These are phyloP conservation scores for Candida saitoana DNA, from an alignment of 805 yeast species.

Conservation along the genomic window DNA sequence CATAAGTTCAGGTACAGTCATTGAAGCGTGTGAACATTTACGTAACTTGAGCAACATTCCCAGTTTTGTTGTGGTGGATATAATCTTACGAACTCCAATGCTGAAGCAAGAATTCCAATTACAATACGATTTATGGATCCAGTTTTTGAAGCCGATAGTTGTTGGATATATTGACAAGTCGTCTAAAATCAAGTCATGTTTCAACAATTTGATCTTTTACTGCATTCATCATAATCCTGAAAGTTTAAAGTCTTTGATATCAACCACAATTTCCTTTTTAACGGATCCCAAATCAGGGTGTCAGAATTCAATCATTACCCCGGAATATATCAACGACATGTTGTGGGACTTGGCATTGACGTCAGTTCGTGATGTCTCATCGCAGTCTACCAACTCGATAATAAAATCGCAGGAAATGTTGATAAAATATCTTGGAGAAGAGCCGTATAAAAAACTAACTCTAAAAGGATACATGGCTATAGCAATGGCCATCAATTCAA, in stretches of 20 bases:
- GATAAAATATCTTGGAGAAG: constrained; percentile 14
- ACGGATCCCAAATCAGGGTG: constrained; percentile 18
- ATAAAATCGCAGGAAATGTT: constrained; percentile 24
- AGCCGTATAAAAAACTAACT: constrained; percentile 16
- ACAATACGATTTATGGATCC: constrained; percentile 35
- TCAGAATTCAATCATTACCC: constrained; percentile 17
- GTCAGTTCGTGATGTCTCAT: constrained; percentile 6
- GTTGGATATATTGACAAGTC: constrained; percentile 17
- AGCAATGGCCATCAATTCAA: constrained; percentile 23
- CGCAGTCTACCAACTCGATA: background rate
- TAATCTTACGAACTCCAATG: constrained; percentile 35
- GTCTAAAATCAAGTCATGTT: constrained; percentile 15
- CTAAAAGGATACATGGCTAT: constrained; percentile 37
- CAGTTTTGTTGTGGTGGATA: constrained; percentile 33
- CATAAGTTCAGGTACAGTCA: constrained; percentile 25
- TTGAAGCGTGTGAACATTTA: constrained; percentile 29
- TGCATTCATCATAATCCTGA: constrained; percentile 21
- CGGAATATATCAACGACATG: constrained; percentile 18
- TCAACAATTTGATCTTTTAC: constrained; percentile 27
- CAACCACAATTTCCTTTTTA: constrained; percentile 15
- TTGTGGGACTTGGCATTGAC: constrained; percentile 27
- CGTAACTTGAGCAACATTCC: constrained; percentile 31
- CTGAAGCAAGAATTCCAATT: constrained; percentile 26
- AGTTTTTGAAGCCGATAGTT: constrained; percentile 21
- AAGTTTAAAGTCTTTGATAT: constrained; percentile 17